These are phyloP conservation scores for Coemansia sp. DNA, from an alignment of 192 early-diverging fungal species.

Conservation along the genomic window DNA sequence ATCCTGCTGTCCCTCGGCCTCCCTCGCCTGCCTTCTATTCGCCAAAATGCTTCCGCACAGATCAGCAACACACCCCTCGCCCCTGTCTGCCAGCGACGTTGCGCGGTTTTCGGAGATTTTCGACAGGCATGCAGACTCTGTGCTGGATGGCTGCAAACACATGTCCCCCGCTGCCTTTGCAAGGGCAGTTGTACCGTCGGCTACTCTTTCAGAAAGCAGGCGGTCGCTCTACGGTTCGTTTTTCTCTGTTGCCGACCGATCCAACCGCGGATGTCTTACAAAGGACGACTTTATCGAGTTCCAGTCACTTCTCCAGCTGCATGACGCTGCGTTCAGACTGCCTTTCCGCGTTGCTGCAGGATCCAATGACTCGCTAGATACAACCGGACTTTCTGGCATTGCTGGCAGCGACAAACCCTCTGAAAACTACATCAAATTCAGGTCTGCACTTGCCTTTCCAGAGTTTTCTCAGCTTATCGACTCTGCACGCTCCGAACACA, in stretches of 20 bases:
- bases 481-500: slow-evolving; percentile 34
- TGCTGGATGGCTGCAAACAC: slow-evolving; percentile 31
- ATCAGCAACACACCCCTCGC: background rate
- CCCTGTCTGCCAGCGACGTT: slow-evolving; percentile 33
- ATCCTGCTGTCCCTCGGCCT: background rate
- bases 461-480: slow-evolving; percentile 48
- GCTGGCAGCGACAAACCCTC: slow-evolving; percentile 20
- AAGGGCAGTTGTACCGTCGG: slow-evolving; percentile 34
- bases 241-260: slow-evolving; percentile 57
- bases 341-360: slow-evolving; percentile 47
- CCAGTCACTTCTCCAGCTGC: slow-evolving; percentile 46
- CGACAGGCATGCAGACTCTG: slow-evolving; percentile 42
- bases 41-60: slow-evolving; percentile 11
- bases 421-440: slow-evolving; percentile 27
- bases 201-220: background rate
- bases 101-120: slow-evolving; percentile 47
- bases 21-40: slow-evolving; percentile 4
- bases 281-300: slow-evolving; percentile 58
- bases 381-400: slow-evolving; percentile 18
- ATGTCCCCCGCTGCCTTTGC: slow-evolving; percentile 55
- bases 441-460: slow-evolving; percentile 27
- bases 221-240: slow-evolving; percentile 37
- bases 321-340: slow-evolving; percentile 58
- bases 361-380: slow-evolving; percentile 12
- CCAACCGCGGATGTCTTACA: slow-evolving; percentile 39